A percentile compares a stretch with the other conserved stretches of the same genome.
Conservation (phyloP, 108 stramenopile genomes). For the Skeletonema costatum region DNA sequence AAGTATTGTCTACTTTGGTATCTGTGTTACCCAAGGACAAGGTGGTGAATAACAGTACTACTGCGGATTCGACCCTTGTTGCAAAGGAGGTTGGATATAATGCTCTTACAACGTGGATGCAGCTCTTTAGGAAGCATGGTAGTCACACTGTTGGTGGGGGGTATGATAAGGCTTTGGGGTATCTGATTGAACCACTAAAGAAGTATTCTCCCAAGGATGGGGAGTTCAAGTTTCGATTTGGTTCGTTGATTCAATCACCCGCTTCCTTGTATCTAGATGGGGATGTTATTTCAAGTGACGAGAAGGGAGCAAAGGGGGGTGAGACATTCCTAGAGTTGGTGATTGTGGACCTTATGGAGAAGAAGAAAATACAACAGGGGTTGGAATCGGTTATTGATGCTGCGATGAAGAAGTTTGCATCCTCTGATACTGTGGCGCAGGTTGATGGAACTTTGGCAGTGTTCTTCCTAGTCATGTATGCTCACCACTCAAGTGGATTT, state of each 20-base stretch:
- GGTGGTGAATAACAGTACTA: slow-evolving; percentile 14
- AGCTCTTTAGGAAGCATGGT: slow-evolving; percentile 29
- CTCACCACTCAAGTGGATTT: slow-evolving; percentile 29
- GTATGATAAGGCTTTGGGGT: slow-evolving; percentile 54
- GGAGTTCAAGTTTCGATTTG: slow-evolving; percentile 55
- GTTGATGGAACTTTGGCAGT: slow-evolving; percentile 69
- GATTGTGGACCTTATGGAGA: slow-evolving; percentile 39
- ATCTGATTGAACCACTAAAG: slow-evolving; percentile 51
- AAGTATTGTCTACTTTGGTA: slow-evolving; percentile 19
- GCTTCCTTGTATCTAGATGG: slow-evolving; percentile 10
- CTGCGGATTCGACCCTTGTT: slow-evolving; percentile 9
- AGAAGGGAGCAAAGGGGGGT: slow-evolving; percentile 24
- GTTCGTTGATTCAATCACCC: slow-evolving; percentile 39
- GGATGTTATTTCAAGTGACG: slow-evolving; percentile 2
- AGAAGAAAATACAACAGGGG: slow-evolving; percentile 48
- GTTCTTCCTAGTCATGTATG: slow-evolving; percentile 56
- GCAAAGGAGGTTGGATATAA: slow-evolving; percentile 49
- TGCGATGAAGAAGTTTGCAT: slow-evolving; percentile 65
- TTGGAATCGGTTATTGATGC: slow-evolving; percentile 61
- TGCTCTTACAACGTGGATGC: slow-evolving; percentile 69
- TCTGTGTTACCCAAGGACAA: slow-evolving; percentile 56
- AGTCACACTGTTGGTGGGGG: slow-evolving; percentile 23
- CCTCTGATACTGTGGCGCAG: slow-evolving; percentile 57
- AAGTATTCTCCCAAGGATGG: slow-evolving; percentile 60
- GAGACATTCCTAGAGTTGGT: slow-evolving; percentile 38